Evolutionary conservation across 805 yeast species (phyloP), one percentile per base, ranked within the genome.

Genomic region (Metschnikowia gruessii): DNA sequence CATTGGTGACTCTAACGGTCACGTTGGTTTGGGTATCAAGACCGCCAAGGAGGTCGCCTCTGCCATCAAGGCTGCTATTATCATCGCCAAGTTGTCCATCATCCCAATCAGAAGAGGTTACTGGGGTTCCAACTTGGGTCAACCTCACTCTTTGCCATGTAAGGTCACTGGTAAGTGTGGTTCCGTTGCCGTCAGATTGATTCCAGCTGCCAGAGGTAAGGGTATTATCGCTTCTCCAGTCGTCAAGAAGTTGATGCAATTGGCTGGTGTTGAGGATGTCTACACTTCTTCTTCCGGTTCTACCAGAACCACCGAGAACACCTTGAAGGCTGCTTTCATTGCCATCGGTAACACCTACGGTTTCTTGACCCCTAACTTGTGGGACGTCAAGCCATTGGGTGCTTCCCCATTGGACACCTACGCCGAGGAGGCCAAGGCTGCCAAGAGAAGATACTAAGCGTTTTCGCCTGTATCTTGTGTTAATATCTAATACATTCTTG

Each of bases 161-260:
- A 94, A 94, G 90, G 89, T 91, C 74, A 86, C 98, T 63, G 99
- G 99, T 82, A 94, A 92, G 90, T 94, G 98, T 83, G 99, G 99
- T 85, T 92, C 98, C 77, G 98, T 94, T 71, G 75, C 85, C 58
- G 97, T 92, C 64, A 90, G 99, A 85, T 85, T 94, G 74, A 91
- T 94, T 73, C 99, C 99, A 78, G 99, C 99, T 63, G 98, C 99
- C 85, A 94, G 99, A 85, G 99, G 99, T 92, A 90, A 96, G 76
- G 98, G 97, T 87, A 88, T 94, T 72, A 97, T 94, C 66, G 99
- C 99, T 72, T 94, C 99, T 65, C 98, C 99, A 75, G 97, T 96
- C 64, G 98, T 94, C 75, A 92, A 91, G 87, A 90, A 90, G 81
- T 85, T 94, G 78, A 81, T 94, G 81, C 96, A 92, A 82, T 87